Percentiles rank a stretch among this genome's conserved stretches.
phyloP scores from a whole-genome alignment of 306 rosid species.

The Acmispon strigosus region DNA sequence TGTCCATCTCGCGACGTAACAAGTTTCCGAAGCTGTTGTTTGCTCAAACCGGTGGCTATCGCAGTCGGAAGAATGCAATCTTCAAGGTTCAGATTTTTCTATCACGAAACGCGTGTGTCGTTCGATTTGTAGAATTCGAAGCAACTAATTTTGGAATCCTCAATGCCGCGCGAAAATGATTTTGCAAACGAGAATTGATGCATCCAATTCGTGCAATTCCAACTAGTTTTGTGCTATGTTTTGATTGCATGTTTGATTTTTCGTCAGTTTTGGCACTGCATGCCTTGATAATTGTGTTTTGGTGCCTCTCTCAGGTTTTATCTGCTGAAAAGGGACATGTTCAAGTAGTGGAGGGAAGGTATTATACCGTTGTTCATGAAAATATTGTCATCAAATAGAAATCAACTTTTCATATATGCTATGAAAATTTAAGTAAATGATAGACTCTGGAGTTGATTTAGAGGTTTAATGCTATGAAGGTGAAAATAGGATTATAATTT shows the following conservation, averaged over 20 bases:
- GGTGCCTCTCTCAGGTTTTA: conserved; percentile 35
- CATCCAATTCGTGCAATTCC: too few species aligned
- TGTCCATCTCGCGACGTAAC: conserved; percentile 17
- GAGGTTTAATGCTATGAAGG: too few species aligned
- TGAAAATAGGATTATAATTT: conserved; percentile 4
- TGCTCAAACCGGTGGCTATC: conserved; percentile 20
- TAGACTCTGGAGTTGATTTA: too few species aligned
- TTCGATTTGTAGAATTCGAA: not conserved
- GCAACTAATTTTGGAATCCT: not conserved
- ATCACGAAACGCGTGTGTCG: not conserved
- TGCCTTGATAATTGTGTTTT: conserved; percentile 5
- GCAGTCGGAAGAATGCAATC: conserved; percentile 24
- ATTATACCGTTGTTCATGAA: too few species aligned
- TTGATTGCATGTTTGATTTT: not conserved
- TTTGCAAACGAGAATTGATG: not conserved
- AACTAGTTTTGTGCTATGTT: too few species aligned
- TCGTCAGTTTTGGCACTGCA: not conserved
- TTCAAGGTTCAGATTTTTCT: conserved; percentile 37
- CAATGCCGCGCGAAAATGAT: not conserved
- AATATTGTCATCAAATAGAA: too few species aligned
- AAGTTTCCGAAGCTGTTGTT: conserved; percentile 25
- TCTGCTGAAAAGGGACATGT: conserved; percentile 44
- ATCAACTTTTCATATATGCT: too few species aligned
- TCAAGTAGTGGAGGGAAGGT: conserved; percentile 52
- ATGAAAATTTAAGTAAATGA: too few species aligned